Evolutionary conservation across 106 monocot genomes (phyloP), one percentile per base, ranked within the genome.

Genomic region (Phalaenopsis equestris): DNA sequence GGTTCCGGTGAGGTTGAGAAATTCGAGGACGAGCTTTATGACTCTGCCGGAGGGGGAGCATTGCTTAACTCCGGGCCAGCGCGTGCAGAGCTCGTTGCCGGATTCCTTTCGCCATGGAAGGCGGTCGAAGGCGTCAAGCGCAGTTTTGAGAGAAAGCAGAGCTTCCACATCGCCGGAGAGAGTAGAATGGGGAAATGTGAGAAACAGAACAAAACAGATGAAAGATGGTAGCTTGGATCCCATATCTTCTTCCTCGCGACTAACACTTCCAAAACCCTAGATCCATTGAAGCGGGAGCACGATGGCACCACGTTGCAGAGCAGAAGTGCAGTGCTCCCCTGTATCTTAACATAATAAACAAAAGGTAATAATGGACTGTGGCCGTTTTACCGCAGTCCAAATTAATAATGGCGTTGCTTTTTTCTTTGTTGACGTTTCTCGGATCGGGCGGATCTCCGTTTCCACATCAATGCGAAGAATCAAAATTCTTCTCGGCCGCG

Each of bases 21-120:
- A 76, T 82, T 99, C 99, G 42, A 99, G 80, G 37, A 99, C 93
- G 80, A 99, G 93, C 85, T 99, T 99, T 48, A 86, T 88, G 12
- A 99, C 90, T 15, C 91, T 77, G 10, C 86, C 84, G 12, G 78
- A 73, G 18, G 80, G 24, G n/a, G 85, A 82, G 87, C 94, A 95
- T 79, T 95, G 75, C 78, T 83, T 88, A 14, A 99, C 85, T 56
- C 93, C 93, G 9, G 2, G 7, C 99, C 95, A 99, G 38, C 78
- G 42, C 56, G 78, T 24, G 80, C 95, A 95, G 15, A 92, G 42
- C 75, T 58, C 55, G n/a, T 56, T n/a, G 23, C 67, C 43, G 41
- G 78, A 70, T 3, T 70, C 58, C 3, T 30, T 67, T 10, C 78
- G 41, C 94, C 93, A 99, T 10, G 88, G 83, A 6, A 99, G 80